Conservation (phyloP, 345 rosid genomes). For the Turnera subulata region DNA sequence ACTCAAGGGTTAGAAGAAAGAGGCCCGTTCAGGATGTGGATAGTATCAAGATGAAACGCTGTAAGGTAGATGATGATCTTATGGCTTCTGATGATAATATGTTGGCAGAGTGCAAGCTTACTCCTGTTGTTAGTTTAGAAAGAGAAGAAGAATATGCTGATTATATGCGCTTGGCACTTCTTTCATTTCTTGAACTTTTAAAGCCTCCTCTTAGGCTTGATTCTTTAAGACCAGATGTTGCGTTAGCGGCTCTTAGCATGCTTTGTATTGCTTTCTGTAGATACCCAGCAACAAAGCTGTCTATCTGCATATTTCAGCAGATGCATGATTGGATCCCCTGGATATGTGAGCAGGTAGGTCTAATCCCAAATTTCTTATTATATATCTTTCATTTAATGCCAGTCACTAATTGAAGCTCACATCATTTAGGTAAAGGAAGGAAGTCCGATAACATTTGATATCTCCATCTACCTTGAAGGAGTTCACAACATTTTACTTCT, state of each 20-base stretch:
- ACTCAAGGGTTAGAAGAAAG: slow-evolving; percentile 52
- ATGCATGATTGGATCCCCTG: slow-evolving; percentile 76
- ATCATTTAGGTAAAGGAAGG: slow-evolving; percentile 54
- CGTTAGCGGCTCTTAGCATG: slow-evolving; percentile 72
- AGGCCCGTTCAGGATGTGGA: slow-evolving; percentile 44
- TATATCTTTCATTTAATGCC: slow-evolving; percentile 1
- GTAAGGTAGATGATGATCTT: slow-evolving; percentile 47
- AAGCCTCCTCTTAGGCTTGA: slow-evolving; percentile 41
- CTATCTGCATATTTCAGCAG: slow-evolving; percentile 48
- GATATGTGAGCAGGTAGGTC: slow-evolving; percentile 66
- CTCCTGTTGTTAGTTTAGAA: slow-evolving; percentile 33
- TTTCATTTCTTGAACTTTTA: slow-evolving; percentile 55
- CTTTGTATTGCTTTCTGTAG: slow-evolving; percentile 68
- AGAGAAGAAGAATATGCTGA: slow-evolving; percentile 54
- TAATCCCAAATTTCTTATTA: slow-evolving; percentile 8
- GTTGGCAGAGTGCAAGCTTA: slow-evolving; percentile 27
- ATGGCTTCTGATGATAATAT: slow-evolving; percentile 29
- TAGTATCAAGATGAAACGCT: slow-evolving; percentile 50
- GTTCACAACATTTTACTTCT: slow-evolving; percentile 55
- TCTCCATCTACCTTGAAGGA: slow-evolving; percentile 68
- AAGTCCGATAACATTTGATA: slow-evolving; percentile 39
- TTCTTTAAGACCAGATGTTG: slow-evolving; percentile 47
- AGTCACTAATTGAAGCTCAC: slow-evolving; percentile 10
- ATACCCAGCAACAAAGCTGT: slow-evolving; percentile 49
- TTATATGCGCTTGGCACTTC: slow-evolving; percentile 42